Evolutionary conservation across 805 yeast genomes (phyloP), one percentile per base, ranked within the genome.

Genomic region (Spathaspora girioi): DNA sequence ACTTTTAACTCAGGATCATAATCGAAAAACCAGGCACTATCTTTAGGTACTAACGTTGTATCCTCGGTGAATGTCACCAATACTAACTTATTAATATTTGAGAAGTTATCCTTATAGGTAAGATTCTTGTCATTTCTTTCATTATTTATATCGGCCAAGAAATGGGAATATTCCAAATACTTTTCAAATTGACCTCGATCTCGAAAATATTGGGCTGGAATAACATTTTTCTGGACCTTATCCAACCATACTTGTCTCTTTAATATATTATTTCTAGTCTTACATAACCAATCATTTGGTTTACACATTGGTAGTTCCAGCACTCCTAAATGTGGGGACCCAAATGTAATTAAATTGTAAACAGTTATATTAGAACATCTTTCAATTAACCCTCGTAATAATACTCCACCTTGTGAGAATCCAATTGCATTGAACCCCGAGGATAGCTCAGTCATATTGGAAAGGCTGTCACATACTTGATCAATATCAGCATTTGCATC

Each of bases 371-470:
- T 50, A 2, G 71, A 65, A 65, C 93, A 88, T 20, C 78, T 65
- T 61, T 89, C 86, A 27, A 81, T 71, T 27, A 85, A 76, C 5
- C 84, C 85, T 45, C 96, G 67, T n/a, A 86, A 68, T 54, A 88
- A 83, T n/a, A 88, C 66, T 0, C 96, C 96, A 41, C 96, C 96
- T 62, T 88, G 96, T 0, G 93, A 86, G 57, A 86, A 84, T 5
- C 96, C 96, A 41, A 88, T 75, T 5, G 84, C 88, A 62, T 86
- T 84, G 60, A 87, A 84, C 0, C 92, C 92, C 32, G 66, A 50
- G 1, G 51, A 41, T 7, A 87, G 67, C 50, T 77, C 80, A 0
- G 81, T 68, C 1, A 79, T 70, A 1, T 57, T 57, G 0, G 62
- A 48, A n/a, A 88, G 61, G 53, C 81, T 80, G 5, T 73, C 73